Base-by-base conservation (phyloP, 306 rosid genomes). In the Gastrolobium villosum region DNA sequence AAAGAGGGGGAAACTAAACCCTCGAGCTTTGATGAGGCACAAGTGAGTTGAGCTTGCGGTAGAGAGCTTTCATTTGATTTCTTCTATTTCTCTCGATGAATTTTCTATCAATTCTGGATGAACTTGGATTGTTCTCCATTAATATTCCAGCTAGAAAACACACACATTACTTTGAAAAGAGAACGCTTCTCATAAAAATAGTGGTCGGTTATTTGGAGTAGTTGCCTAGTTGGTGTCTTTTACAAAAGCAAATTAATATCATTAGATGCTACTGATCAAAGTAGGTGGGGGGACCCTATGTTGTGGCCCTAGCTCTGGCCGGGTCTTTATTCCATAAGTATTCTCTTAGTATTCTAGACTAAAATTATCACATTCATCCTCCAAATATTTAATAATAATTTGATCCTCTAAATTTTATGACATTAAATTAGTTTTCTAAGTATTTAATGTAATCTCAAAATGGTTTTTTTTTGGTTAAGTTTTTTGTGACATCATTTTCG, bases 61-160 rank as follows among this genome's bases (percentile, higher is more conserved):
- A 90, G 35, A 90, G 91, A 48, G 70, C 62, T 78, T 90, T 93
- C 96, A 93, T 93, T 79, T 83, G 88, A 76, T 78, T 87, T 85
- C 97, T 93, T 41, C 97, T 76, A 4, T 85, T 79, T 65, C 88
- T 84, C 85, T 89, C 97, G 2, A 76, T 73, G 67, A 85, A 46
- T 83, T 93, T 93, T 55, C 94, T 88, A 14, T 93, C 94, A 45
- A 83, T n/a, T 83, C 75, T 82, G 2, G 94, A 82, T 31, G 93
- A 80, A 56, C 82, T 83, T 82, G 89, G 84, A 89, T 88, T 84
- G 32, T 70, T 76, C 86, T 86, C 88, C 88, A 89, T 89, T 75
- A 75, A 57, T 49, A 6, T 28, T 7, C 39, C 46, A 6, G 76
- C 5, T 20, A 64, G 1, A 52, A 50, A 49, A 71, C 7, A 34